These are phyloP conservation scores for Vanrija pseudolonga DNA, from an alignment of 1,284 basidiomycete genomes.

Conservation along the genomic window DNA sequence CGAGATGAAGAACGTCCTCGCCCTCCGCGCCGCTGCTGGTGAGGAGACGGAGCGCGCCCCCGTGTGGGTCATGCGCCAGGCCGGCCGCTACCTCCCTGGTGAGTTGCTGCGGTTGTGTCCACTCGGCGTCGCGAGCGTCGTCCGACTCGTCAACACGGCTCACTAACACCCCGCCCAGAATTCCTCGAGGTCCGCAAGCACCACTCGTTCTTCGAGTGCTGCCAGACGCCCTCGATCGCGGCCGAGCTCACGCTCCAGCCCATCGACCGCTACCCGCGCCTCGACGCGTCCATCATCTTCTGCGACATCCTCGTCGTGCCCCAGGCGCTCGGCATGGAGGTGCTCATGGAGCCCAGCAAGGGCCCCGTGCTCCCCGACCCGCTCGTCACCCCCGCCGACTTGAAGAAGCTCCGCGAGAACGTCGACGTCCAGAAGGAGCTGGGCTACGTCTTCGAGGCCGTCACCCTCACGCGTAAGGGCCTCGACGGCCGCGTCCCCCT, in stretches of 20 bases:
- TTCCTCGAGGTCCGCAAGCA: slow-evolving; percentile 75
- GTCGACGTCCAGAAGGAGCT: slow-evolving; percentile 79
- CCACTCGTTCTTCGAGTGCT: slow-evolving; percentile 91
- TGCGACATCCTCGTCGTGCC: slow-evolving; percentile 94
- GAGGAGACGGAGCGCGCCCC: slow-evolving; percentile 87
- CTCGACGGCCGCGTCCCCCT: slow-evolving; percentile 82
- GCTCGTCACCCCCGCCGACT: slow-evolving; percentile 69
- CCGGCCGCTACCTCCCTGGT: slow-evolving; percentile 93
- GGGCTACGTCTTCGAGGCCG: slow-evolving; percentile 84
- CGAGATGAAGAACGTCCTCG: slow-evolving; percentile 78
- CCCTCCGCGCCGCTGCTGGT: slow-evolving; percentile 82
- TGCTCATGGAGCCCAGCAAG: slow-evolving; percentile 75
- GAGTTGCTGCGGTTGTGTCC: too few species aligned
- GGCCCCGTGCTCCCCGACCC: slow-evolving; percentile 83
- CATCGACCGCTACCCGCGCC: slow-evolving; percentile 72
- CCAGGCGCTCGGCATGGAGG: slow-evolving; percentile 90
- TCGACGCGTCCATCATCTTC: slow-evolving; percentile 96
- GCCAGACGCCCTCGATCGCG: slow-evolving; percentile 79
- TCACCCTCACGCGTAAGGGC: slow-evolving; percentile 72
- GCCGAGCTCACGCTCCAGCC: slow-evolving; percentile 86
- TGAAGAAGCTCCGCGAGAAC: slow-evolving; percentile 58
- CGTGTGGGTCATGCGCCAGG: slow-evolving; percentile 99
- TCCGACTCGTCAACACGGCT: too few species aligned
- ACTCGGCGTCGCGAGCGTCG: too few species aligned
- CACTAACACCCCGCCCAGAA: slow-evolving; percentile 54